Base-by-base conservation (phyloP, 1,284 basidiomycete genomes). In the Sanghuangporus baumii region DNA sequence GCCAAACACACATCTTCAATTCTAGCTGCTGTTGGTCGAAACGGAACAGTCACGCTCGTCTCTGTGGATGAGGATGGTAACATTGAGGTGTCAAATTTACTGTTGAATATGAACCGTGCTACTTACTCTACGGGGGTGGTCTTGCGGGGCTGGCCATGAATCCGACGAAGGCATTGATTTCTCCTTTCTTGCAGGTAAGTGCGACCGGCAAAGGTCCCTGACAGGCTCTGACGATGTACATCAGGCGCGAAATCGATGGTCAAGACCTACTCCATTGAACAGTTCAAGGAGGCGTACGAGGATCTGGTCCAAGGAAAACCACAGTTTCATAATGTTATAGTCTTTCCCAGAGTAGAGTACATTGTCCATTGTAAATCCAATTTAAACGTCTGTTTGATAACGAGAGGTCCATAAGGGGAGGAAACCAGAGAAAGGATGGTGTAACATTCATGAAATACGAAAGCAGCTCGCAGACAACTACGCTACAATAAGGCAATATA, bases 281-380 rank as follows among this genome's bases (percentile, higher is more conserved):
- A 70, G 20, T 69, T 63, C 55, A 46, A 56, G 18, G 62, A 60
- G 26, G 69, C 70, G 26, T 70, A 70, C 51, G 61, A 66, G 14
- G 65, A 61, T 16, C 65, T 69, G 11, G 62, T 67, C n/a, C 43
- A 54, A 6, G 68, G 67, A 52, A 65, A 66, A 55, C 66, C 70
- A n/a, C 50, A 64, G 16, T 70, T 71, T 63, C 57, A 67, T 14
- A 69, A 69, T 41, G 69, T 71, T 46, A 67, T 71, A 40, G 69
- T 71, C 11, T 69, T 69, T 59, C 61, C 61, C 48, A 51, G 37
- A 41, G 36, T 57, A 46, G 20, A 18, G 16, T 46, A 46, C 43
- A 46, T 46, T 46, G 43, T 46, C 43, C 43, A 38, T 2, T 55
- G 6, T 34, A 55, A 36, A 36, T 23, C 18, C 14, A 6, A 52